phyloP scores from a whole-genome alignment of 768 basidiomycete species.

The Termitomyces sp. region DNA sequence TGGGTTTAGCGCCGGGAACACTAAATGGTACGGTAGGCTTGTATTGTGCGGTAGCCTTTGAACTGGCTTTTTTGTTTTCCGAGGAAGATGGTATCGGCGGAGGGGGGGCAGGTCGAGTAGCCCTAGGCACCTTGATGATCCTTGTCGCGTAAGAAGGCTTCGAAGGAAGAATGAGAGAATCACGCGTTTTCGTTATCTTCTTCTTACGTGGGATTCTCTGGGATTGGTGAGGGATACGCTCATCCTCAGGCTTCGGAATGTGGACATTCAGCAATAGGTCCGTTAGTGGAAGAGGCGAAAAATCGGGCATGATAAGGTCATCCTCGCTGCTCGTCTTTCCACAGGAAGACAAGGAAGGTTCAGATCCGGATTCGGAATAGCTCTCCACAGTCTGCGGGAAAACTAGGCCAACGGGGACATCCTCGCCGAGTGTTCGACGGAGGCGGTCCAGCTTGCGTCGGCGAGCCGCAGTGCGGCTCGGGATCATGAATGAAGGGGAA shows the following conservation, averaged over 20 bases:
- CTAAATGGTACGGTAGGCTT: background rate
- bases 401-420: slow-evolving; percentile 55
- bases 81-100: background rate
- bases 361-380: slow-evolving; percentile 2
- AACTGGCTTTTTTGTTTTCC: background rate
- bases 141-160: background rate
- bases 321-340: slow-evolving; percentile 1
- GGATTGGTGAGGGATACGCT: background rate
- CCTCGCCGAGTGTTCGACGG: slow-evolving; percentile 55
- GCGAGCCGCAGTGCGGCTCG: slow-evolving; percentile 39
- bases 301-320: background rate
- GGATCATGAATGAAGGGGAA: slow-evolving; percentile 31
- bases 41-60: background rate
- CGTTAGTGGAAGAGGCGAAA: background rate
- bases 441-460: slow-evolving; percentile 61
- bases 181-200: slow-evolving; percentile 9
- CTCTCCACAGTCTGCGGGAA: slow-evolving; percentile 31
- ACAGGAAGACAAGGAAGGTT: background rate
- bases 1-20: background rate
- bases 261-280: background rate
- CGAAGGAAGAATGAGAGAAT: slow-evolving; percentile 5
- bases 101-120: slow-evolving; percentile 4
- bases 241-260: background rate
- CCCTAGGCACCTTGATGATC: background rate
- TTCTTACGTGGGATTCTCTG: background rate